Evolutionary conservation across 2,329 filamentous ascomycete genomes (phyloP).

Genomic region (Sporothrix brasiliensis): DNA sequence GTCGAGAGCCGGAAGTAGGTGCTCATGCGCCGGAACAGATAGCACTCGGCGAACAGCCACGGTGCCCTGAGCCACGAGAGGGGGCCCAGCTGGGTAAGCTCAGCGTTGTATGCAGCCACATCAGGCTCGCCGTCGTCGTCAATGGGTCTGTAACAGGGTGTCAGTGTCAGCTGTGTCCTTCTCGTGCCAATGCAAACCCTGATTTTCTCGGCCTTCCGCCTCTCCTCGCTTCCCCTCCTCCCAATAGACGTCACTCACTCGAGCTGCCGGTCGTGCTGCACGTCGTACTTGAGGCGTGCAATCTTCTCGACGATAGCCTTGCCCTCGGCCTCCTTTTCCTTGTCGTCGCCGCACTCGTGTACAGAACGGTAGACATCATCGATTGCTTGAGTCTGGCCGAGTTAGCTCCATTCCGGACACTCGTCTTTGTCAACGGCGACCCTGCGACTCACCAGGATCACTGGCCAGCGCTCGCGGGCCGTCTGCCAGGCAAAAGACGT

Average conservation of each 20-base stretch:
- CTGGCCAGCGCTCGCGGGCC: constrained; percentile 84
- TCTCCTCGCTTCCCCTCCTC: too few relatives aligned
- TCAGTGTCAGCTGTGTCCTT: constrained; percentile 4
- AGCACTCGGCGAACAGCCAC: constrained; percentile 94
- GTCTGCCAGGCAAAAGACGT: constrained; percentile 87
- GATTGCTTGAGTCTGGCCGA: constrained; percentile 76
- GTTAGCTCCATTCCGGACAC: constrained; percentile 9
- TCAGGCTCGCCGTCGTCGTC: constrained; percentile 75
- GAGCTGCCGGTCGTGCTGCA: constrained; percentile 83
- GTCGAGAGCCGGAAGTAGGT: constrained; percentile 74
- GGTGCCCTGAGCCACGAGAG: constrained; percentile 81
- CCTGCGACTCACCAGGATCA: constrained; percentile 71
- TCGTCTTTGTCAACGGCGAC: not conserved
- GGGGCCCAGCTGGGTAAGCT: constrained; percentile 72
- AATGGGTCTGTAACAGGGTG: constrained; percentile 14
- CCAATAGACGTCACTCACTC: constrained; percentile 23
- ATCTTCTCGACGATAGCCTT: constrained; percentile 82
- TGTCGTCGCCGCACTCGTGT: constrained; percentile 59
- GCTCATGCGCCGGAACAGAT: constrained; percentile 85
- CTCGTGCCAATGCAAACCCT: too few relatives aligned
- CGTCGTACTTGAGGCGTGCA: constrained; percentile 85
- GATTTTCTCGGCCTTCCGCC: not conserved
- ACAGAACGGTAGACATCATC: constrained; percentile 88
- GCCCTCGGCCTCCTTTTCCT: constrained; percentile 72
- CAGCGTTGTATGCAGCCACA: constrained; percentile 80